Evolutionary conservation across 768 basidiomycete species (phyloP).

Genomic region (Gymnopilus dilepis): DNA sequence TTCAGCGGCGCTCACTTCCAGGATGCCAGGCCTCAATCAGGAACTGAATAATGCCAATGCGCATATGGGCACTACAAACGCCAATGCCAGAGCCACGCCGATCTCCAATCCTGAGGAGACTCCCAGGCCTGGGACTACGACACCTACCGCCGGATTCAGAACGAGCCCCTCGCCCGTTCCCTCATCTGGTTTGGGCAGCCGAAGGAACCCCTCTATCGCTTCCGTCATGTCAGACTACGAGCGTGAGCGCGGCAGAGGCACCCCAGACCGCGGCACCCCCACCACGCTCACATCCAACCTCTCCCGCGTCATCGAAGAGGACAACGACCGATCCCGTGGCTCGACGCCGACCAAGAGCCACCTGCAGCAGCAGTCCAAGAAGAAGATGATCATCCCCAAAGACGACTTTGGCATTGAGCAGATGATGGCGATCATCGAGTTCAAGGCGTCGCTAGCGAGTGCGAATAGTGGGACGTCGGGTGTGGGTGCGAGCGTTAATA

Average conservation of each 20-base stretch:
- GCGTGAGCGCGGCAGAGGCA: neutral
- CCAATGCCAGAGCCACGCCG: conserved; percentile 19
- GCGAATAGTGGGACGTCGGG: neutral
- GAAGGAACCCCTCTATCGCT: conserved; percentile 73
- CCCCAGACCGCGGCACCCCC: conserved; percentile 48
- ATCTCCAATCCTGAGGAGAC: conserved; percentile 11
- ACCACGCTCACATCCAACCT: conserved; percentile 28
- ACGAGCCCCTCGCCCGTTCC: conserved; percentile 6
- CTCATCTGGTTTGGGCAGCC: conserved; percentile 21
- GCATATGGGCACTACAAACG: neutral
- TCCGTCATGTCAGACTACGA: conserved; percentile 70
- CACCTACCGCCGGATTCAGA: conserved; percentile 37
- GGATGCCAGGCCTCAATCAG: conserved; percentile 12
- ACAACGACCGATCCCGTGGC: conserved; percentile 17
- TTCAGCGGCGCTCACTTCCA: conserved; percentile 37
- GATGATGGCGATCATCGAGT: conserved; percentile 90
- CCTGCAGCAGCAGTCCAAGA: no score
- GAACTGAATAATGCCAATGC: neutral
- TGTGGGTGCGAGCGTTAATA: conserved; percentile 31
- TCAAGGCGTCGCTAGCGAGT: conserved; percentile 42
- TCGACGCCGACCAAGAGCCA: conserved; percentile 31
- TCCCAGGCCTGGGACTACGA: conserved; percentile 36
- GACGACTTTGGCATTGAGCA: conserved; percentile 87
- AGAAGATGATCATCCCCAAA: conserved; percentile 58
- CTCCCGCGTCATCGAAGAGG: conserved; percentile 28